Evolutionary conservation across 176 grass and related monocot genomes (phyloP).

Genomic region (Musa acuminata): DNA sequence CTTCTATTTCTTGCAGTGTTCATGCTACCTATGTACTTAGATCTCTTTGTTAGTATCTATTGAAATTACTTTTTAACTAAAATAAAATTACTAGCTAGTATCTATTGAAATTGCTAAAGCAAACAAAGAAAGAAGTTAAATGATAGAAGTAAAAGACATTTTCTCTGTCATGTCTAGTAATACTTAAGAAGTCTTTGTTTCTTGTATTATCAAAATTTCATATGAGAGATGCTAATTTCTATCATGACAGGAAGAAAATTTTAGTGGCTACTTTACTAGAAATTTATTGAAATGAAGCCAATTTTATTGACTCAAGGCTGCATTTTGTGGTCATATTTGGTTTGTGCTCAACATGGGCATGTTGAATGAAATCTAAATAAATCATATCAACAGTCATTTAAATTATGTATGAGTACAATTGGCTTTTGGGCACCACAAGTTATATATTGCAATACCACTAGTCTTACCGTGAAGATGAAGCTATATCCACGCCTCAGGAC

Average conservation of each 20-base stretch:
- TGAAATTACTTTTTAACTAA: too few relatives aligned
- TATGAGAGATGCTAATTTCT: not conserved
- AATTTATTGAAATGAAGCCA: too few relatives aligned
- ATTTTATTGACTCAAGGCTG: too few relatives aligned
- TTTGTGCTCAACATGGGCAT: not conserved
- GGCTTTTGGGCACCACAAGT: not conserved
- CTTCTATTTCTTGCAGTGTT: too few relatives aligned
- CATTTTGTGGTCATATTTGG: too few relatives aligned
- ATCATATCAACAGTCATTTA: not conserved
- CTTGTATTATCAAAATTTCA: not conserved
- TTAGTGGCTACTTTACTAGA: not conserved
- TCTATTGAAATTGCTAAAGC: too few relatives aligned
- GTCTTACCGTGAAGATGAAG: conserved; percentile 67
- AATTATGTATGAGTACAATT: not conserved
- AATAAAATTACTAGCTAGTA: too few relatives aligned
- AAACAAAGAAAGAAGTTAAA: too few relatives aligned
- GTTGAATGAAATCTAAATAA: not conserved
- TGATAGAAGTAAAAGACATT: too few relatives aligned
- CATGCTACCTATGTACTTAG: too few relatives aligned
- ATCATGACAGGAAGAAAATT: not conserved
- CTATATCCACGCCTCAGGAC: conserved; percentile 48
- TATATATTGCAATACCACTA: not conserved
- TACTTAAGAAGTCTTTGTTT: not conserved
- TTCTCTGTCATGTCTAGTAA: too few relatives aligned
- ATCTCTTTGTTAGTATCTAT: too few relatives aligned